These are phyloP conservation scores for Amesomyces nigricolor DNA, from an alignment of 2,329 filamentous ascomycete genomes.

Conservation along the genomic window DNA sequence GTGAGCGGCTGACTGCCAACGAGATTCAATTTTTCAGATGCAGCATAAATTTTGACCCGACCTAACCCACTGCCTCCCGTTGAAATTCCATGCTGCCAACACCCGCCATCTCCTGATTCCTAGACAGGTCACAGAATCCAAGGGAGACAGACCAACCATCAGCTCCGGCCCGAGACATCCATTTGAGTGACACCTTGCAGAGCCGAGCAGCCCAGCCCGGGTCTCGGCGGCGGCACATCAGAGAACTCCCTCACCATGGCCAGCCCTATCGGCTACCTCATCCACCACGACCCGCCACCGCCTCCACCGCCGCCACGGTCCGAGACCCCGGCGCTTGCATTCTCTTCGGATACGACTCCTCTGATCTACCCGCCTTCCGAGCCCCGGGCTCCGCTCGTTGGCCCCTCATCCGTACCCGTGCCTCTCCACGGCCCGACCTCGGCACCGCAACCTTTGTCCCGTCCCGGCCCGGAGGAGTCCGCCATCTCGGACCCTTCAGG, in stretches of 20 bases:
- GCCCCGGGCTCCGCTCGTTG: conserved; percentile 10
- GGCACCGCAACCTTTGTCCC: conserved; percentile 7
- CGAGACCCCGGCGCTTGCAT: no score
- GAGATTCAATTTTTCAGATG: no score
- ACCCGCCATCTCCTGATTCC: no score
- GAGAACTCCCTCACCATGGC: conserved; percentile 16
- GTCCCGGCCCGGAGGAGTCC: conserved; percentile 13
- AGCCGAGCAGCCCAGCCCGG: background rate
- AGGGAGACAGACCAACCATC: no score
- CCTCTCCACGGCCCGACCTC: conserved; percentile 1
- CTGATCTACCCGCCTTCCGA: background rate
- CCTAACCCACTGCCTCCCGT: no score
- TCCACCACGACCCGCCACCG: conserved; percentile 19
- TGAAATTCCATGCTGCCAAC: no score
- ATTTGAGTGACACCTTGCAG: background rate
- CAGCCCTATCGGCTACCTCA: conserved; percentile 24
- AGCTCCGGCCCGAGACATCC: background rate
- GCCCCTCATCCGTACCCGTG: background rate
- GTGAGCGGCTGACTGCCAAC: no score
- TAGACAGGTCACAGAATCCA: no score
- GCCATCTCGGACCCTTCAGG: conserved; percentile 10
- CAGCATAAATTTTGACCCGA: no score
- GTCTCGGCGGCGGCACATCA: background rate
- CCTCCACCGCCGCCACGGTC: background rate
- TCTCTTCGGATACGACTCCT: background rate